A percentile compares a stretch with the other conserved stretches of the same genome.
Evolutionary conservation across 2,329 filamentous ascomycete genomes (phyloP).

Genomic region (Cryphonectria nitschkei): DNA sequence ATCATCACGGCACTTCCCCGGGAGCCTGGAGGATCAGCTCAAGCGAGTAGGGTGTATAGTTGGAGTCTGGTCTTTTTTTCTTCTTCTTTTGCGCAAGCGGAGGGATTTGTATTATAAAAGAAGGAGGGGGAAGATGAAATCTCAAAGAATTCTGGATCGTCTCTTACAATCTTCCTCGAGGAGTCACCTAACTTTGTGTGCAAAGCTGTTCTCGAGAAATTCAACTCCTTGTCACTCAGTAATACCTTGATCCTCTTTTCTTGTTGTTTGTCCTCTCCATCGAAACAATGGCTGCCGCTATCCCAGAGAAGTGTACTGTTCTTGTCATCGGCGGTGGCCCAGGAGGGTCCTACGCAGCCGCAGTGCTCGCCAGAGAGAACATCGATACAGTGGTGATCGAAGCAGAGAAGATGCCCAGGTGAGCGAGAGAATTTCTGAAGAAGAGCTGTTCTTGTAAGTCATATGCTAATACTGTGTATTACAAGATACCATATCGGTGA

Average conservation of each 20-base stretch:
- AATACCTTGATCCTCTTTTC: too few species aligned
- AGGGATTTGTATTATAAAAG: background rate
- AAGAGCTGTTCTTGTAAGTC: background rate
- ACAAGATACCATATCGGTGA: conserved; percentile 40
- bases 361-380: conserved; percentile 48
- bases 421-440: conserved; percentile 22
- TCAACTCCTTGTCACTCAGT: too few species aligned
- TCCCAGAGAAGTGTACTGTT: conserved; percentile 36
- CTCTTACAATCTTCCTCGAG: background rate
- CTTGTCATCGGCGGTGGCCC: conserved; percentile 51
- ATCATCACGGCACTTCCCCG: background rate
- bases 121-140: background rate
- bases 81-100: background rate
- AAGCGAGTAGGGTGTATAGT: background rate
- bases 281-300: background rate
- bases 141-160: background rate
- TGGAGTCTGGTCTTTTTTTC: background rate
- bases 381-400: conserved; percentile 49
- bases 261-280: background rate
- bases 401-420: conserved; percentile 39
- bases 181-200: background rate
- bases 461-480: background rate
- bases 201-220: background rate
- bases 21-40: background rate
- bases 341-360: conserved; percentile 49